phyloP scores from a whole-genome alignment of 305 asterid genomes.

The Fraxinus sp. region DNA sequence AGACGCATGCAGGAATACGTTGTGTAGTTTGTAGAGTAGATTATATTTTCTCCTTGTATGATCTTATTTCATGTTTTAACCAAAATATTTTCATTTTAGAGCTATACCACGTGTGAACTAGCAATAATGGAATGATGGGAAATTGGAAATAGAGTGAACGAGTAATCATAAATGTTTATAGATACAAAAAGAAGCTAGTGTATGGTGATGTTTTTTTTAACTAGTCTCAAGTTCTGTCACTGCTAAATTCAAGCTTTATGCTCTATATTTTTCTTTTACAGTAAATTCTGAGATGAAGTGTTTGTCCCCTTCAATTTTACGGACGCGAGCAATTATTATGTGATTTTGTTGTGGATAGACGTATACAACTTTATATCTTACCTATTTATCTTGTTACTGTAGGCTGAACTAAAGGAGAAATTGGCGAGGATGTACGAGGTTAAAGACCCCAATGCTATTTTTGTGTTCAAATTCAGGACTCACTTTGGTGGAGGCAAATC shows the following conservation, averaged over 20 bases:
- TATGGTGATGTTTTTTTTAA: not conserved
- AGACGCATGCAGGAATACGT: not conserved
- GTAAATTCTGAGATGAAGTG: not conserved
- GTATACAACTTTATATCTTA: not conserved
- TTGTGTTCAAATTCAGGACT: conserved; percentile 69
- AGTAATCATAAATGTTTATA: not conserved
- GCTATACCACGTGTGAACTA: not conserved
- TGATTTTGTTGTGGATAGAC: not conserved
- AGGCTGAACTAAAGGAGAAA: conserved; percentile 72
- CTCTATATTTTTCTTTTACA: not conserved
- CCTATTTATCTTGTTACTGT: not conserved
- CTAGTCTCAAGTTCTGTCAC: not conserved
- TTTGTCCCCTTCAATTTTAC: not conserved
- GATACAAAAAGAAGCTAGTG: not conserved
- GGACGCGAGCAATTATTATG: not conserved
- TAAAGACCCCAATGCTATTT: conserved; percentile 55
- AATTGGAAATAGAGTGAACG: not conserved
- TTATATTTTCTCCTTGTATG: not conserved
- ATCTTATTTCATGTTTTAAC: not conserved
- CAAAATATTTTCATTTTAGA: not conserved
- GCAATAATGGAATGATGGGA: not conserved
- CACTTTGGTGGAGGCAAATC: conserved; percentile 81
- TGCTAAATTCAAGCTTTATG: not conserved
- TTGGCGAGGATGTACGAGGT: conserved; percentile 57
- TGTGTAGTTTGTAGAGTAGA: not conserved